Percentiles rank a stretch among this genome's conserved stretches.
Evolutionary conservation across 805 yeast genomes (phyloP).

Genomic region (Scheffersomyces spartinae): DNA sequence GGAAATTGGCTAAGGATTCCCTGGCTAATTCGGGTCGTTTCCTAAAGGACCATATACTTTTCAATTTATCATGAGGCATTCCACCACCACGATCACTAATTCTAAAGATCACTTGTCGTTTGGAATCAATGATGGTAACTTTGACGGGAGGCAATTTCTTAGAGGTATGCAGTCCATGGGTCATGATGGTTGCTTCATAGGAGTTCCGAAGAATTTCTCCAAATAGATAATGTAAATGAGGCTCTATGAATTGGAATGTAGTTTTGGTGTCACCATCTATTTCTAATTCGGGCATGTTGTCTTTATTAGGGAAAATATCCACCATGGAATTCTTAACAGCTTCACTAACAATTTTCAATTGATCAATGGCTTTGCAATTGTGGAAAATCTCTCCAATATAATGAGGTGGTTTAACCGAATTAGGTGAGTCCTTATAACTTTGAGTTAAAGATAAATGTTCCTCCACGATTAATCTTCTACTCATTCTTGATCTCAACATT

Average conservation of each 20-base stretch:
- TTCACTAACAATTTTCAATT: slow-evolving; percentile 44
- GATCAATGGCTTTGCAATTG: slow-evolving; percentile 62
- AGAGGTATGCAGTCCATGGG: slow-evolving; percentile 19
- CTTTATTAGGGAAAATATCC: slow-evolving; percentile 37
- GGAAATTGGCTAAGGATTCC: slow-evolving; percentile 52
- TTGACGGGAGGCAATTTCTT: slow-evolving; percentile 56
- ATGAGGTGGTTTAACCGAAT: slow-evolving; percentile 38
- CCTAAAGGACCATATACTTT: slow-evolving; percentile 80
- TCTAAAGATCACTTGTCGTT: slow-evolving; percentile 59
- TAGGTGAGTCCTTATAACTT: slow-evolving; percentile 40
- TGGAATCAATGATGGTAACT: slow-evolving; percentile 61
- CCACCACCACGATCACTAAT: slow-evolving; percentile 93
- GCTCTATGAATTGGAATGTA: slow-evolving; percentile 70
- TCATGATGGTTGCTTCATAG: slow-evolving; percentile 64
- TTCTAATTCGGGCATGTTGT: slow-evolving; percentile 58
- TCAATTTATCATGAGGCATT: slow-evolving; percentile 43
- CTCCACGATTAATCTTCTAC: slow-evolving; percentile 83
- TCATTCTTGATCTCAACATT: slow-evolving; percentile 74
- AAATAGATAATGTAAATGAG: slow-evolving; percentile 75
- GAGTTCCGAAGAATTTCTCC: slow-evolving; percentile 86
- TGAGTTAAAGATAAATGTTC: slow-evolving; percentile 77
- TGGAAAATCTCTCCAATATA: slow-evolving; percentile 73
- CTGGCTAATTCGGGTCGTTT: slow-evolving; percentile 52
- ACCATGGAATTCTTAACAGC: slow-evolving; percentile 40
- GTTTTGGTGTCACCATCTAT: slow-evolving; percentile 65